Conservation (phyloP, 768 basidiomycete species). For the Rhizopogon vesiculosus region DNA sequence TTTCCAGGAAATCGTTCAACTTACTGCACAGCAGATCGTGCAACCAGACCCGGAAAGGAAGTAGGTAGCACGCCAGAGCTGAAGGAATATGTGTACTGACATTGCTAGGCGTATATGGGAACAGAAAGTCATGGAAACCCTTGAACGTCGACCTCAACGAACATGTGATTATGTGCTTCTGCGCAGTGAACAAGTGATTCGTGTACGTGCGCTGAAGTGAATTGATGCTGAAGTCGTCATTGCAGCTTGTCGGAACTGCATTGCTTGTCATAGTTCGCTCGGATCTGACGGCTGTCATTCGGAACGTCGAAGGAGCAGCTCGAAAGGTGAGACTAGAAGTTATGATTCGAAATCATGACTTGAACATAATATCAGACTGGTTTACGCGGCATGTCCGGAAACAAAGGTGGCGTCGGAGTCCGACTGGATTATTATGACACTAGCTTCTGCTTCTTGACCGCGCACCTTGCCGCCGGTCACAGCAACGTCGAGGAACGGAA, state of each 20-base stretch:
- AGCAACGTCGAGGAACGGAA: constrained; percentile 86
- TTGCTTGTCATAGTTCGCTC: constrained; percentile 80
- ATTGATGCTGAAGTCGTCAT: constrained; percentile 1
- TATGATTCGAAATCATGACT: not conserved
- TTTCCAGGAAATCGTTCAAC: constrained; percentile 96
- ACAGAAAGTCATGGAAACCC: constrained; percentile 68
- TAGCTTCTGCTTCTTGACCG: constrained; percentile 91
- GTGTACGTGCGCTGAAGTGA: not conserved
- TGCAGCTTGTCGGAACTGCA: constrained; percentile 90
- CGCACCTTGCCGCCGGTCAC: constrained; percentile 96
- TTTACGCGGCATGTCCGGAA: constrained; percentile 90
- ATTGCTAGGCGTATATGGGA: constrained; percentile 79
- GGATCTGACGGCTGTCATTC: constrained; percentile 71
- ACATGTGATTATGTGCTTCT: constrained; percentile 77
- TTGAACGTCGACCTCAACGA: constrained; percentile 66
- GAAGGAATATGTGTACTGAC: not conserved
- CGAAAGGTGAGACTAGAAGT: constrained; percentile 62
- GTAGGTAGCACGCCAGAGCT: constrained; percentile 32
- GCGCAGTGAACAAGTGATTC: constrained; percentile 82
- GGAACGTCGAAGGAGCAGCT: constrained; percentile 88
- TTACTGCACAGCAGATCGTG: constrained; percentile 96
- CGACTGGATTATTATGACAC: constrained; percentile 90
- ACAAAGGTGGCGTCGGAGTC: constrained; percentile 95
- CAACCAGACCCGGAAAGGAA: constrained; percentile 93
- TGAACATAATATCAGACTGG: constrained; percentile 55